Evolutionary conservation across 192 early-diverging fungal genomes (phyloP).

Genomic region (Diversispora epigaea): DNA sequence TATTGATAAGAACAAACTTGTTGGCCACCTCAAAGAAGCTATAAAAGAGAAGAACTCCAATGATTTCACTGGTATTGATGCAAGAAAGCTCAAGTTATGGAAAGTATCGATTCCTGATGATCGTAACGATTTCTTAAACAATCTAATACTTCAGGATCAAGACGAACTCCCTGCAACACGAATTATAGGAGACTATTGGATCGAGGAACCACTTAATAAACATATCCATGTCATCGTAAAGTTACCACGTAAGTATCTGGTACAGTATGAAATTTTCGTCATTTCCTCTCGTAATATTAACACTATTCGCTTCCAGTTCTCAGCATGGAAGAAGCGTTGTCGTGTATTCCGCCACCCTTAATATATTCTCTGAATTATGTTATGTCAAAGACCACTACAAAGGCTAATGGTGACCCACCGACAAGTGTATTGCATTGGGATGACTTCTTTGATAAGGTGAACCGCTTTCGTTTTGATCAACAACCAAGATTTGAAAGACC

Average conservation of each 20-base stretch:
- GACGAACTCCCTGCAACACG: too few relatives aligned
- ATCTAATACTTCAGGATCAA: too few relatives aligned
- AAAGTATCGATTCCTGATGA: background rate
- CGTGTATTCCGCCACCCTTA: slow-evolving; percentile 2
- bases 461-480: background rate
- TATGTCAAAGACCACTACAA: background rate
- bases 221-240: too few relatives aligned
- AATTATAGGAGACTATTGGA: too few relatives aligned
- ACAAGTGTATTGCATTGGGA: slow-evolving; percentile 15
- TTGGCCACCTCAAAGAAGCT: background rate
- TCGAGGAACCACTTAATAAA: too few relatives aligned
- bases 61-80: background rate
- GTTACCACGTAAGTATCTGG: too few relatives aligned
- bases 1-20: background rate
- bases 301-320: too few relatives aligned
- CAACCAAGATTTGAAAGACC: too few relatives aligned
- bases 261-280: too few relatives aligned
- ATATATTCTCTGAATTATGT: background rate
- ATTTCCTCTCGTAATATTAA: too few relatives aligned
- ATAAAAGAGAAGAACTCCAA: background rate
- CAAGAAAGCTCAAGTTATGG: background rate
- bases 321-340: slow-evolving; percentile 21
- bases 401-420: background rate
- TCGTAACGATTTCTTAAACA: too few relatives aligned
- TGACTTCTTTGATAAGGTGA: slow-evolving; percentile 19